These are phyloP conservation scores for Aspergillus proliferans DNA, from an alignment of 2,329 filamentous ascomycete species.

Conservation along the genomic window DNA sequence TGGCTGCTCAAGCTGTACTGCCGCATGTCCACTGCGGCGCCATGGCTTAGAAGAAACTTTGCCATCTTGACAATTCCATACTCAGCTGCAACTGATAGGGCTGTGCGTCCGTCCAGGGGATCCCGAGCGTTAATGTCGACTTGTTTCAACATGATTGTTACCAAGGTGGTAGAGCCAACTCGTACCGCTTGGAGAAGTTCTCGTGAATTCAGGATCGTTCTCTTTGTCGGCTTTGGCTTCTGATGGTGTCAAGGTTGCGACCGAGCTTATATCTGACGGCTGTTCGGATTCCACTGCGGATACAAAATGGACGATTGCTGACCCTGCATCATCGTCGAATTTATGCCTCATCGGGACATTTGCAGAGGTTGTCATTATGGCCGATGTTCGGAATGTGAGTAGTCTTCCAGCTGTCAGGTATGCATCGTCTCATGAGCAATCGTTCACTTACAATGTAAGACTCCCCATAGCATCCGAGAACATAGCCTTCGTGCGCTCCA, in stretches of 20 bases:
- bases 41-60: conserved; percentile 1
- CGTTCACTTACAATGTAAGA: background rate
- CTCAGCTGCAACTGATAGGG: conserved; percentile 3
- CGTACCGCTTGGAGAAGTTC: too few species aligned
- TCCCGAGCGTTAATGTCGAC: conserved; percentile 3
- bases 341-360: too few species aligned
- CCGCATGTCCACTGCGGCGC: conserved; percentile 1
- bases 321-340: background rate
- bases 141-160: background rate
- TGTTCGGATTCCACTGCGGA: too few species aligned
- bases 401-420: background rate
- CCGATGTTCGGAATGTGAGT: background rate
- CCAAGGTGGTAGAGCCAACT: too few species aligned
- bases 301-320: background rate
- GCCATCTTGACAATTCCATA: background rate
- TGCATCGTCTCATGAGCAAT: background rate
- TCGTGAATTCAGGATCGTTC: too few species aligned
- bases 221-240: too few species aligned
- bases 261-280: too few species aligned
- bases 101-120: background rate
- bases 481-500: background rate
- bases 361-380: background rate
- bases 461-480: background rate
- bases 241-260: too few species aligned
- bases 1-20: conserved; percentile 1